Evolutionary conservation across 805 yeast species (phyloP).

Genomic region (Candida schatavii): DNA sequence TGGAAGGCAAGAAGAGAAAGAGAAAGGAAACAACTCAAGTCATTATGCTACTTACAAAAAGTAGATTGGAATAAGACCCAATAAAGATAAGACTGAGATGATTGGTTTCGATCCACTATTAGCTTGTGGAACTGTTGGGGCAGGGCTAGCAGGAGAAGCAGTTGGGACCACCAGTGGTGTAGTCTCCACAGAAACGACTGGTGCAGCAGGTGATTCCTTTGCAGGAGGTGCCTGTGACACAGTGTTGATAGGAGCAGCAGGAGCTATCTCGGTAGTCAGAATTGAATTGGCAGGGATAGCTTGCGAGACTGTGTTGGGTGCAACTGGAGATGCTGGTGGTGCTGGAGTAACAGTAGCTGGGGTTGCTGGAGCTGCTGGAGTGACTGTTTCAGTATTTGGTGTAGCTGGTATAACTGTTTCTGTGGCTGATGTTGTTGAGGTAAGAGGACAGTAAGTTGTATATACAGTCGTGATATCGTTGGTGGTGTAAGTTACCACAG

Average conservation of each 20-base stretch:
- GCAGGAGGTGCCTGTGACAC: slow-evolving; percentile 3
- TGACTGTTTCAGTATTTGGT: slow-evolving; percentile 1
- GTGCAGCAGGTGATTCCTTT: slow-evolving; percentile 10
- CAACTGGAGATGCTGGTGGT: neutral
- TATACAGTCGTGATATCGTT: slow-evolving; percentile 7
- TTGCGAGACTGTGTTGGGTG: neutral
- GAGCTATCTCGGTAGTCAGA: slow-evolving; percentile 3
- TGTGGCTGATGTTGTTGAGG: slow-evolving; percentile 7
- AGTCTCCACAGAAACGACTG: too few relatives aligned
- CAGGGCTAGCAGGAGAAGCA: slow-evolving; percentile 9
- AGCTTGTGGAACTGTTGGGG: slow-evolving; percentile 5
- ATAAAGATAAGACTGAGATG: neutral
- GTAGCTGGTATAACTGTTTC: neutral
- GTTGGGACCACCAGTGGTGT: slow-evolving; percentile 4
- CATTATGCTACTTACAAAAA: neutral
- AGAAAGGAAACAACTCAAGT: too few relatives aligned
- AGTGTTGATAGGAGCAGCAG: neutral
- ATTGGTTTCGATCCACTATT: neutral
- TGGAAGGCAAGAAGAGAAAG: too few relatives aligned
- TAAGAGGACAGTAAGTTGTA: slow-evolving; percentile 18
- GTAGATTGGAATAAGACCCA: neutral
- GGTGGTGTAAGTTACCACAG: slow-evolving; percentile 2
- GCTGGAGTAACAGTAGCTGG: neutral
- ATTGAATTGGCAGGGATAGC: slow-evolving; percentile 4
- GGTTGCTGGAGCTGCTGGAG: slow-evolving; percentile 8